Evolutionary conservation across 2,329 filamentous ascomycete species (phyloP), one percentile per base, ranked within the genome.

Genomic region (Coniochaeta pulveracea): DNA sequence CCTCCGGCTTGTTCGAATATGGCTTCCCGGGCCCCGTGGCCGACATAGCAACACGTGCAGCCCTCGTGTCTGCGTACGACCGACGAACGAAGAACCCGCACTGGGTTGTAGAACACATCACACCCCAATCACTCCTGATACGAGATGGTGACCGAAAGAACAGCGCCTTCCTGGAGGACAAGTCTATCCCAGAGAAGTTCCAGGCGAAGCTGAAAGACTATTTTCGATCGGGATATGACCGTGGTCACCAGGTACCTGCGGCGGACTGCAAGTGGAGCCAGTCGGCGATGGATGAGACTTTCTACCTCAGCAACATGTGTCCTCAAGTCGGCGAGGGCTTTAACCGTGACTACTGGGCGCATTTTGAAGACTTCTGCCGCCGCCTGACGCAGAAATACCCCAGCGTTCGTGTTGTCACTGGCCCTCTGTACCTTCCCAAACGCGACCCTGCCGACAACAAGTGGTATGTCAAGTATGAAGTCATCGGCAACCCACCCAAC

Each of bases 321-420:
- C 91, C 91, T 19, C 91, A 98, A 62, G 91, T 98, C 19, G 91
- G 91, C 44, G 85, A 95, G 53, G 91, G 91, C 38, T 98, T 98
- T 69, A 98, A 98, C 63, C 74, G 91, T 33, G 91, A 98, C 63
- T 98, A 98, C 72, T 98, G 91, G 91, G 83, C 91, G 23, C 91
- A 98, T 57, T 88, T 98, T 45, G 91, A 98, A 62, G 89, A 95
- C 52, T 98, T 96, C 52, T 95, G 89, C 61, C 75, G 91, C 8
- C 68, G 85, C 12, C 66, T 98, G 43, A 89, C 88, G 1, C 61
- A 66, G 29, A 70, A 65, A 34, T 98, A 95, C 52, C 88, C 89
- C 1, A 82, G 74, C 26, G 89, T 98, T 17, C 72, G 91, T 40
- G 80, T 96, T 45, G 85, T 95, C 36, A 98, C 91, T 1, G 91